Evolutionary conservation across 495 filamentous ascomycete genomes (phyloP).

Genomic region (Aspergillus hancockii): DNA sequence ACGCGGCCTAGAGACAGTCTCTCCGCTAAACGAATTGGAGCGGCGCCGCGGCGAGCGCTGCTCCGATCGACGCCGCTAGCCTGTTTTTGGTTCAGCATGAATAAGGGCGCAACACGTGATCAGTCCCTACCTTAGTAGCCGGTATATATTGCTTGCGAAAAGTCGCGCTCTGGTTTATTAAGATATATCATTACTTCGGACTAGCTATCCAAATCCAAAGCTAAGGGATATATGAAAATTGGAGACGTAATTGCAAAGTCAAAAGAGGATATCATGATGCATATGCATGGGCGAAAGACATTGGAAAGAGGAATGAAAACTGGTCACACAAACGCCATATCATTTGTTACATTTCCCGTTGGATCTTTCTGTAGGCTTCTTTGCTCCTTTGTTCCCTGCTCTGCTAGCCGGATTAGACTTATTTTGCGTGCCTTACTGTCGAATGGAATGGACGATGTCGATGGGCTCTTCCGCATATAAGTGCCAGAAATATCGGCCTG

Average conservation of each 20-base stretch:
- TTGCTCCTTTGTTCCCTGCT: conserved; percentile 9
- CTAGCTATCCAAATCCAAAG: no score
- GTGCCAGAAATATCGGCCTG: conserved; percentile 3
- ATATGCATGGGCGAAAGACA: background rate
- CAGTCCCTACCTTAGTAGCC: no score
- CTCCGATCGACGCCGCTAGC: conserved; percentile 36
- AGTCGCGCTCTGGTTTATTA: no score
- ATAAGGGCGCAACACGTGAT: conserved; percentile 36
- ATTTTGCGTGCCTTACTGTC: conserved; percentile 12
- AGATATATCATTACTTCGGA: no score
- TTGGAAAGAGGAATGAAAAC: no score
- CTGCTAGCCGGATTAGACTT: conserved; percentile 15
- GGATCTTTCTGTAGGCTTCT: conserved; percentile 11
- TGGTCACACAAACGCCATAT: conserved; percentile 18
- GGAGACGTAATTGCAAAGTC: background rate
- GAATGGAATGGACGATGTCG: conserved; percentile 16
- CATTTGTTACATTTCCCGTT: conserved; percentile 17
- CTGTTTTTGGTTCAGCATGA: conserved; percentile 31
- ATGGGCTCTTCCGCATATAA: conserved; percentile 19
- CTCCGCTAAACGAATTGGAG: conserved; percentile 29
- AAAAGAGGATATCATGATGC: conserved; percentile 10
- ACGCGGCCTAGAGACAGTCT: conserved; percentile 1
- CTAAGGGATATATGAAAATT: background rate
- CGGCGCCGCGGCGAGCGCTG: conserved; percentile 35
- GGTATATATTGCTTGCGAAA: no score